A percentile compares a stretch with the other conserved stretches of the same genome.
Evolutionary conservation across 2,329 filamentous ascomycete genomes (phyloP).

Genomic region (Epichloe gansuensis): DNA sequence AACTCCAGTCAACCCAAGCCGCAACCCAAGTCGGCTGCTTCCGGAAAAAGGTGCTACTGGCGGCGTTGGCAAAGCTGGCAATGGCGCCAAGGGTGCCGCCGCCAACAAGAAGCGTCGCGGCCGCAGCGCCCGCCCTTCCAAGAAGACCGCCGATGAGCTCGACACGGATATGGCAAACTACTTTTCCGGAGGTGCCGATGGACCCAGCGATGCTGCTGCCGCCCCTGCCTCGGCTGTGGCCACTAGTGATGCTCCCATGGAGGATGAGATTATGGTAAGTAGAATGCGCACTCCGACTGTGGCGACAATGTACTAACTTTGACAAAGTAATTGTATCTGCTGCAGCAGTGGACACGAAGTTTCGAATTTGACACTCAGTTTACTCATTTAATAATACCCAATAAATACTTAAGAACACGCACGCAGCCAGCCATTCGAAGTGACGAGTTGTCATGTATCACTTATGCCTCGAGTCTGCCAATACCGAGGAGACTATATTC

Average conservation of each 20-base stretch:
- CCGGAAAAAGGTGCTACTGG: constrained; percentile 47
- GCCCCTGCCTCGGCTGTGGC: constrained; percentile 28
- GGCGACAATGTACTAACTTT: not conserved
- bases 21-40: constrained; percentile 71
- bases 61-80: constrained; percentile 25
- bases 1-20: constrained; percentile 20
- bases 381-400: constrained; percentile 5
- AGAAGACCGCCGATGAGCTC: constrained; percentile 92
- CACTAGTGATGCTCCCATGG: constrained; percentile 50
- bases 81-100: constrained; percentile 31
- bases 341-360: not conserved
- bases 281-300: not conserved
- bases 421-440: not conserved
- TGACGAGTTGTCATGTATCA: not conserved
- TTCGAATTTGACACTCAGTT: not conserved
- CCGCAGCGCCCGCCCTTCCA: constrained; percentile 52
- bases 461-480: not conserved
- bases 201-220: constrained; percentile 33
- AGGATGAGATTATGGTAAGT: constrained; percentile 47
- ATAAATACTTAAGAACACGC: constrained; percentile 1
- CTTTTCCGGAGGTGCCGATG: constrained; percentile 46
- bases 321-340: not conserved
- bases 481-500: not conserved
- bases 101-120: constrained; percentile 41
- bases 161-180: constrained; percentile 98